Base-by-base conservation (phyloP, 371 early-diverging fungal species). In the Haplosporangium sp. region DNA sequence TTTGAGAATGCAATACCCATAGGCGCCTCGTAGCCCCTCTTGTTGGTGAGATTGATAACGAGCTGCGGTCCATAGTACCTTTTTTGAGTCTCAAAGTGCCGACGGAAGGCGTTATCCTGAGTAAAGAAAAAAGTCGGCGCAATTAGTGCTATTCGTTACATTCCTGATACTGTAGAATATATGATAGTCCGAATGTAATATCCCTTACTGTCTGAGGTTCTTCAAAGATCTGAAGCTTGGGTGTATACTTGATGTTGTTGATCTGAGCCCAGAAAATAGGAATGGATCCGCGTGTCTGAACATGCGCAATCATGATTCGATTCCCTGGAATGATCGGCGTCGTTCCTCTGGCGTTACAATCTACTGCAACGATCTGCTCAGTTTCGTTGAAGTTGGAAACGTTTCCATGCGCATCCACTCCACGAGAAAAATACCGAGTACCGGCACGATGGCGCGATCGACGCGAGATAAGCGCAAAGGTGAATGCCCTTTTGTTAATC, bases 301-400 rank as follows among this genome's bases (percentile, higher is more conserved):
- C 91, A 87, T 90, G 96, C 4, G 96, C 81, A 7, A 89, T 67
- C 66, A 86, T 82, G 9, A 74, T 70, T 29, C 80, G 62, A 84
- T 59, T 62, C 42, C 64, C 38, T 16, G 53, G 40, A 16, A 48
- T 55, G 37, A 55, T 16, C 45, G 51, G 36, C 43, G n/a, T 36
- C 64, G 47, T n/a, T 61, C 45, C 21, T n/a, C 66, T 60, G 5
- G 74, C 66, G 6, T 71, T 55, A 6, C 83, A 81, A 14, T 88
- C 86, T 70, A 86, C 84, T 48, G 89, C 71, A 1, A 98, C 85
- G 55, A 98, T 83, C 80, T 99, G 98, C 80, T 99, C 99, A 0
- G 99, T 99, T 84, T 99, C 99, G 10, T 98, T 98, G 84, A 90
- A 97, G 82, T 99, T 99, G 42, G 99, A 92, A 10, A 95, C 98